Conservation (phyloP, 441 rosid species). For the Populus hybrid region DNA sequence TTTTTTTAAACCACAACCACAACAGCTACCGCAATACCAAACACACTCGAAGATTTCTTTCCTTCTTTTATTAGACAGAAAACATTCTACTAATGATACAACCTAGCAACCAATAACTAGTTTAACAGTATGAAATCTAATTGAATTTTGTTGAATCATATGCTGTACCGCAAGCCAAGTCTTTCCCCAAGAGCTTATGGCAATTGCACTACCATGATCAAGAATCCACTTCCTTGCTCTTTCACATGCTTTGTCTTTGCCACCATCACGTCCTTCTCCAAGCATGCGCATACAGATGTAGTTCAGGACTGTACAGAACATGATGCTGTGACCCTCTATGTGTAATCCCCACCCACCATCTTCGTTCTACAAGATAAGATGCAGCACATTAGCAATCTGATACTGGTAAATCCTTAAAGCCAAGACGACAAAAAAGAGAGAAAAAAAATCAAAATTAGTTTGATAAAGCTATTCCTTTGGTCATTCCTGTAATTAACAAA, state of each 20-base stretch:
- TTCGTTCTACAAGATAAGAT: slow-evolving; percentile 16
- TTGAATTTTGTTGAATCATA: neutral
- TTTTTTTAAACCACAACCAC: too few relatives aligned
- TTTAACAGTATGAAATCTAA: neutral
- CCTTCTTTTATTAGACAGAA: neutral
- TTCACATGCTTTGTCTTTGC: slow-evolving; percentile 21
- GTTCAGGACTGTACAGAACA: slow-evolving; percentile 52
- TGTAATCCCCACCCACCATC: slow-evolving; percentile 84
- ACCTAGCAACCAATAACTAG: neutral
- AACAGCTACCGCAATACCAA: too few relatives aligned
- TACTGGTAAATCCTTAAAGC: neutral
- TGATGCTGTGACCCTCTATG: slow-evolving; percentile 50
- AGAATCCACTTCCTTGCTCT: slow-evolving; percentile 31
- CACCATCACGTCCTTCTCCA: slow-evolving; percentile 19
- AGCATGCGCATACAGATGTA: slow-evolving; percentile 43
- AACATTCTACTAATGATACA: neutral
- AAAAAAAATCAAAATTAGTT: too few relatives aligned
- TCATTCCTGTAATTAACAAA: neutral
- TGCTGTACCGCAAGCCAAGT: slow-evolving; percentile 28
- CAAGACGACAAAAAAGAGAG: neutral
- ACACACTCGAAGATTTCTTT: too few relatives aligned
- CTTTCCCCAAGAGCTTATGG: slow-evolving; percentile 34
- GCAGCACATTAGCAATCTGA: neutral
- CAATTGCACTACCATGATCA: slow-evolving; percentile 32
- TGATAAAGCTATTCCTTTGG: neutral